These are phyloP conservation scores for Leccinum solheimii DNA, from an alignment of 1,284 basidiomycete genomes.

Conservation along the genomic window DNA sequence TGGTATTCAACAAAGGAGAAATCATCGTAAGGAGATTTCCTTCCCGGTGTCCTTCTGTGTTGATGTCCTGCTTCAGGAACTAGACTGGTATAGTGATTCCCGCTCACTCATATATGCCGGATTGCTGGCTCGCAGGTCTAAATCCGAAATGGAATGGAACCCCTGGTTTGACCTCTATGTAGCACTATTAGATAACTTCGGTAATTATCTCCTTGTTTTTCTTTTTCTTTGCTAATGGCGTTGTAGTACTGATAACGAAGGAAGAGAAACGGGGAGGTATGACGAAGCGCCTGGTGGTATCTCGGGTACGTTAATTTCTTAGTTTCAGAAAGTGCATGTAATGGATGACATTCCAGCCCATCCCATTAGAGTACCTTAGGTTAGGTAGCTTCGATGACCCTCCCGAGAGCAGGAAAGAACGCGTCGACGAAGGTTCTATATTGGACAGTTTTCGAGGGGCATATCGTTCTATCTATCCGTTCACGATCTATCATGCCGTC, in stretches of 20 bases:
- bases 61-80: constrained; percentile 50
- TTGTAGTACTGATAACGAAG: constrained; percentile 60
- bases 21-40: constrained; percentile 57
- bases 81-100: constrained; percentile 75
- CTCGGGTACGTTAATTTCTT: constrained; percentile 50
- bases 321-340: constrained; percentile 2
- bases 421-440: constrained; percentile 55
- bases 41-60: neutral
- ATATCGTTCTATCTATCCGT: constrained; percentile 62
- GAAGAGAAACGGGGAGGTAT: constrained; percentile 55
- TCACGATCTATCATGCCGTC: constrained; percentile 71
- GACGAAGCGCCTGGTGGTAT: constrained; percentile 55
- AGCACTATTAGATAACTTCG: constrained; percentile 75
- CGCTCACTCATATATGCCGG: constrained; percentile 69
- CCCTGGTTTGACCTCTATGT: constrained; percentile 67
- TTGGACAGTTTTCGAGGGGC: constrained; percentile 55
- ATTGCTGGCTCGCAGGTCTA: constrained; percentile 51
- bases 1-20: constrained; percentile 73
- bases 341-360: constrained; percentile 49
- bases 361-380: constrained; percentile 74
- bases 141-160: constrained; percentile 59
- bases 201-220: constrained; percentile 41
- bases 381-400: constrained; percentile 60
- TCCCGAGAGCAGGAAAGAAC: constrained; percentile 62
- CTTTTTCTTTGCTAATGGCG: constrained; percentile 6